A percentile compares a stretch with the other conserved stretches of the same genome.
Evolutionary conservation across 1,284 basidiomycete species (phyloP).

Genomic region (Moesziomyces parantarcticus): DNA sequence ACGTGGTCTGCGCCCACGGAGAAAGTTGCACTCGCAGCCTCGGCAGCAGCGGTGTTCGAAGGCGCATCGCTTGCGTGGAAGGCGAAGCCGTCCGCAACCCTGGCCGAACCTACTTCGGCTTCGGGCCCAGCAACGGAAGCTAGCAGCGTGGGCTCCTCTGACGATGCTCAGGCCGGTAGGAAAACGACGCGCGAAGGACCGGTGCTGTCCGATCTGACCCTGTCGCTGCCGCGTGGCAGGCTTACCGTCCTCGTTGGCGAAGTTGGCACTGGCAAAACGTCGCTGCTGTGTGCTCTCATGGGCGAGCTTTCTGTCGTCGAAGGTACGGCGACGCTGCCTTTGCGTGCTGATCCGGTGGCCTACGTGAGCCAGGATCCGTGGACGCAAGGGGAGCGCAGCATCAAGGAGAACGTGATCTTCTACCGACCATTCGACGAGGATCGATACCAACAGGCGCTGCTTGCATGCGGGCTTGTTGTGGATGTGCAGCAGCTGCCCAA

Average conservation of each 20-base stretch:
- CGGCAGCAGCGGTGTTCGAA: slow-evolving; percentile 7
- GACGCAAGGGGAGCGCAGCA: slow-evolving; percentile 27
- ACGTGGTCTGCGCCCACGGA: neutral
- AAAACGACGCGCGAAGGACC: neutral
- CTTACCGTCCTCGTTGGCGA: slow-evolving; percentile 31
- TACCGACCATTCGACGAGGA: slow-evolving; percentile 21
- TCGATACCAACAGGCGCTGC: slow-evolving; percentile 34
- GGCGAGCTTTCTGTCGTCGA: slow-evolving; percentile 23
- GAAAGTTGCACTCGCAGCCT: neutral
- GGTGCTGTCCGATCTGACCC: slow-evolving; percentile 6
- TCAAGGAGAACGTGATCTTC: slow-evolving; percentile 51
- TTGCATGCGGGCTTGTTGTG: slow-evolving; percentile 26
- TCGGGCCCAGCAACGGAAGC: neutral
- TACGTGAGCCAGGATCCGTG: slow-evolving; percentile 43
- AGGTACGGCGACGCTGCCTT: slow-evolving; percentile 16
- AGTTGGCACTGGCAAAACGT: slow-evolving; percentile 39
- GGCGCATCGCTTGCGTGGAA: slow-evolving; percentile 12
- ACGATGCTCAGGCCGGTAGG: neutral
- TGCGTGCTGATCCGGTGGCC: slow-evolving; percentile 8
- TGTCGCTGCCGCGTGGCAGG: slow-evolving; percentile 5
- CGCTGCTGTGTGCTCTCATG: slow-evolving; percentile 37
- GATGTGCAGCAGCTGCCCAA: slow-evolving; percentile 33
- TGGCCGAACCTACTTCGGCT: too few species aligned
- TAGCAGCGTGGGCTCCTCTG: neutral
- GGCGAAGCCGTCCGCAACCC: neutral